These are phyloP conservation scores for Penicillium soppii DNA, from an alignment of 495 filamentous ascomycete species.

Conservation along the genomic window DNA sequence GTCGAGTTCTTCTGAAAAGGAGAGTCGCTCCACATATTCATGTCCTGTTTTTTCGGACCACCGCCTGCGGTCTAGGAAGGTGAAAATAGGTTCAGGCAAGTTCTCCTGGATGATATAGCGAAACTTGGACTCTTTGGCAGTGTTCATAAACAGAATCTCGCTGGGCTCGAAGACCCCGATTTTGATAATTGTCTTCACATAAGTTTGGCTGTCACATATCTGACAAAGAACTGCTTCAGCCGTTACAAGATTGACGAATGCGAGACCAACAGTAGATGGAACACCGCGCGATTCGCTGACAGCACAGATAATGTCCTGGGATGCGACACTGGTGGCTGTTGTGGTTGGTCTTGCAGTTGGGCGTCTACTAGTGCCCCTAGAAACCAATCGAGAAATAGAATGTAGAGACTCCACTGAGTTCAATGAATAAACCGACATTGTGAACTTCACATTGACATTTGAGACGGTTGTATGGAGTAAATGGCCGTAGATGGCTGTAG, in stretches of 20 bases:
- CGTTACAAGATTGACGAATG: constrained; percentile 82
- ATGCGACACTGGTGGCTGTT: constrained; percentile 67
- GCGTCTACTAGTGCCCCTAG: constrained; percentile 38
- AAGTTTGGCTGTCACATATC: constrained; percentile 86
- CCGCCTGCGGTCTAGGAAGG: constrained; percentile 73
- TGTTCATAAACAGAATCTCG: constrained; percentile 69
- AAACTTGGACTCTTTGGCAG: constrained; percentile 75
- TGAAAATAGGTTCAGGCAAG: constrained; percentile 52
- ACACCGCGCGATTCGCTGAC: constrained; percentile 84
- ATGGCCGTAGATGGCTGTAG: not conserved
- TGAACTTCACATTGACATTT: not conserved
- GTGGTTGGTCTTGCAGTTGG: constrained; percentile 51
- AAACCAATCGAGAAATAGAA: constrained; percentile 25
- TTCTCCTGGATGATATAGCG: constrained; percentile 71
- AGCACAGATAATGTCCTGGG: constrained; percentile 85
- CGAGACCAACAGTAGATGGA: constrained; percentile 83
- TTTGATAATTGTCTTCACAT: constrained; percentile 80
- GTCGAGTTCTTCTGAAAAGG: constrained; percentile 73
- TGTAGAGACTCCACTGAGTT: not conserved
- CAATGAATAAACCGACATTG: constrained; percentile 4
- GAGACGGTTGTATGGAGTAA: not conserved
- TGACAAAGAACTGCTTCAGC: constrained; percentile 84
- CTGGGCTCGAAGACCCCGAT: constrained; percentile 75
- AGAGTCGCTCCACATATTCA: constrained; percentile 75
- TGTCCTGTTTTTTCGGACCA: constrained; percentile 84